Base-by-base conservation (phyloP, 139 green algal species). In the Chlamydomonas incerta region DNA sequence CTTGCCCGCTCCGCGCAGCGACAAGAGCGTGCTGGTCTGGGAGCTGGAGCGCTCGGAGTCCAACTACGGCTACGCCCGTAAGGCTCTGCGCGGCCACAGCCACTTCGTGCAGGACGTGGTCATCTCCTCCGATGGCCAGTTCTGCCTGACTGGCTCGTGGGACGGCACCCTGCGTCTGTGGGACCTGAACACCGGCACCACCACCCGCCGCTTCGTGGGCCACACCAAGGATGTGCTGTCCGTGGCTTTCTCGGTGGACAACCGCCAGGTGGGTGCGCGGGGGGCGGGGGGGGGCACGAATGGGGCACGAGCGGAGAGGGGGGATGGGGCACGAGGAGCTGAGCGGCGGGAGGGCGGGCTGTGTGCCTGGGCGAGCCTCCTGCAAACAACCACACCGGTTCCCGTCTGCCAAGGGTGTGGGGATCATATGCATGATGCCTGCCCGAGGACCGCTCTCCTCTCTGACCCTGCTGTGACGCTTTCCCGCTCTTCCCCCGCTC, bases 241-340 rank as follows among this genome's bases (percentile, higher is more conserved):
- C 83, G 98, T 99, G 0, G 98, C 98, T 65, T 99, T 99, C 96
- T 98, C 95, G 67, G 96, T 98, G n/a, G 98, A 99, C 95, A 99
- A 99, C 96, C 93, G 98, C 83, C 96, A 98, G 95, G 95, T 96
- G 67, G 1, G 65, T 28, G 21, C 1, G n/a, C 5, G n/a, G 1
- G 13, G n/a, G 1, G n/a, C n/a, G n/a, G 65, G 65, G n/a, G 28
- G 28, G 62, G 34, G 26, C 34, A 50, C 8, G 41, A 8, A 5
- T 50, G 41, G 41, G 41, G 8, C 8, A 5, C 41, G 8, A 50
- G 8, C 41, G 8, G 41, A 50, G 6, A 50, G 41, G n/a, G n/a
- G n/a, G n/a, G n/a, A n/a, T n/a, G n/a, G n/a, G n/a, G n/a, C n/a
- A n/a, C n/a, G n/a, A n/a, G n/a, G n/a, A n/a, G n/a, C n/a, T n/a